phyloP scores from a whole-genome alignment of 345 rosid species.

The Bruguiera sexangula region DNA sequence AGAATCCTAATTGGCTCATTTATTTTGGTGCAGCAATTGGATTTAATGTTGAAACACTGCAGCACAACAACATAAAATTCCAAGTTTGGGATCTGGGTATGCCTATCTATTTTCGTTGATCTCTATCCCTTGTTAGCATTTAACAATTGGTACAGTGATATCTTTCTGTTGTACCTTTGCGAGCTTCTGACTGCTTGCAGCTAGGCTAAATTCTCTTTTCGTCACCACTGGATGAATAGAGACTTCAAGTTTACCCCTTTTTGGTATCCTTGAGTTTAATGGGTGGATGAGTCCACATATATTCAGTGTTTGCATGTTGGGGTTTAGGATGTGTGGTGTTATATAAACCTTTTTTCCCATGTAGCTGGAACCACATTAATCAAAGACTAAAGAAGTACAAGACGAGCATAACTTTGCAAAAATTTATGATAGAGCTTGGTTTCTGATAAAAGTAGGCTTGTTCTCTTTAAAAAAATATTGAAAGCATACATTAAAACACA shows the following conservation, averaged over 20 bases:
- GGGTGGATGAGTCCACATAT: background rate
- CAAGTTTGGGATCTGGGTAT: conserved; percentile 86
- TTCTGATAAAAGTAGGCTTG: too few species aligned
- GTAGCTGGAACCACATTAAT: too few species aligned
- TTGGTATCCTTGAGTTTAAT: background rate
- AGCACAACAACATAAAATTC: conserved; percentile 90
- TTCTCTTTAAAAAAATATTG: too few species aligned
- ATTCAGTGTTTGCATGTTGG: background rate
- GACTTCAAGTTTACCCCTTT: background rate
- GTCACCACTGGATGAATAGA: background rate
- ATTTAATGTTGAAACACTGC: conserved; percentile 94
- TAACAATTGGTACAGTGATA: background rate
- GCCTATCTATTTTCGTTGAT: conserved; percentile 19
- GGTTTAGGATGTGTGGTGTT: background rate
- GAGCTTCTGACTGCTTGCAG: background rate
- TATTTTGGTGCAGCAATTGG: conserved; percentile 70
- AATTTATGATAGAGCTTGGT: too few species aligned
- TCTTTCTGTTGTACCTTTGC: background rate
- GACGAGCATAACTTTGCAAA: too few species aligned
- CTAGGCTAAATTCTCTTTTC: too few species aligned
- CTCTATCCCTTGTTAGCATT: background rate
- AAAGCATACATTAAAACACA: too few species aligned
- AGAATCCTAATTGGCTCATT: conserved; percentile 1
- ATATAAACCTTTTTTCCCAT: background rate
- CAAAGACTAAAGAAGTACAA: too few species aligned